A percentile compares a stretch with the other conserved stretches of the same genome.
These are phyloP conservation scores for Marchantia paleacea DNA, from an alignment of 225 moss, liverwort and hornwort genomes.

Conservation along the genomic window DNA sequence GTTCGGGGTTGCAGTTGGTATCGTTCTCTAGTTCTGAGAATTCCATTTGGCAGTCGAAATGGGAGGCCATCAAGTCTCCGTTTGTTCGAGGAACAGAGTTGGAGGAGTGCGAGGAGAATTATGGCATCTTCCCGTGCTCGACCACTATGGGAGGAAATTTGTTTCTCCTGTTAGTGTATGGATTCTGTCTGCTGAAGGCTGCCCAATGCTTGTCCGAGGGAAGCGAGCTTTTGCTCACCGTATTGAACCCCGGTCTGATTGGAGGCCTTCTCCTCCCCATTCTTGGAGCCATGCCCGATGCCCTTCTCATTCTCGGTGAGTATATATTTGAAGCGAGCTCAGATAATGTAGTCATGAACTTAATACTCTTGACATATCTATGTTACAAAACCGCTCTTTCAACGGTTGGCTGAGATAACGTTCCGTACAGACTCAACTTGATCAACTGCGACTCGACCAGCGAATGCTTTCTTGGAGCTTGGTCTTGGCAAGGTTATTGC, in stretches of 20 bases:
- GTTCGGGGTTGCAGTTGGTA: not conserved
- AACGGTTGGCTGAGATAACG: not conserved
- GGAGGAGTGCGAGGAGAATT: constrained; percentile 82
- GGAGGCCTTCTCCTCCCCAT: constrained; percentile 94
- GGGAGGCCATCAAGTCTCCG: constrained; percentile 4
- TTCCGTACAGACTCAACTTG: not conserved
- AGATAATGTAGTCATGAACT: not conserved
- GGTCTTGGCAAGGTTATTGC: no score
- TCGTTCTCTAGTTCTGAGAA: constrained; percentile 8
- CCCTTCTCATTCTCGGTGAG: constrained; percentile 73
- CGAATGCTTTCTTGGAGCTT: not conserved
- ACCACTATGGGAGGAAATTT: constrained; percentile 67
- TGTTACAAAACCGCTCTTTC: not conserved
- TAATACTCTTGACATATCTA: not conserved
- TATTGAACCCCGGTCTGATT: constrained; percentile 68
- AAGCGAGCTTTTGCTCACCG: constrained; percentile 78
- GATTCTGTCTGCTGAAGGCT: constrained; percentile 58
- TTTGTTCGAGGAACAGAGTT: constrained; percentile 15
- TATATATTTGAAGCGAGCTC: not conserved
- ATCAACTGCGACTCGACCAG: not conserved
- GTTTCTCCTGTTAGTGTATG: constrained; percentile 59
- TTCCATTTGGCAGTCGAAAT: constrained; percentile 9
- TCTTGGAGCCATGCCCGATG: constrained; percentile 82
- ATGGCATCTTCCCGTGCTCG: constrained; percentile 86
- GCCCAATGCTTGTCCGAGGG: constrained; percentile 71